Evolutionary conservation across 306 rosid species (phyloP).

Genomic region (Lithocarpus polystachyus): DNA sequence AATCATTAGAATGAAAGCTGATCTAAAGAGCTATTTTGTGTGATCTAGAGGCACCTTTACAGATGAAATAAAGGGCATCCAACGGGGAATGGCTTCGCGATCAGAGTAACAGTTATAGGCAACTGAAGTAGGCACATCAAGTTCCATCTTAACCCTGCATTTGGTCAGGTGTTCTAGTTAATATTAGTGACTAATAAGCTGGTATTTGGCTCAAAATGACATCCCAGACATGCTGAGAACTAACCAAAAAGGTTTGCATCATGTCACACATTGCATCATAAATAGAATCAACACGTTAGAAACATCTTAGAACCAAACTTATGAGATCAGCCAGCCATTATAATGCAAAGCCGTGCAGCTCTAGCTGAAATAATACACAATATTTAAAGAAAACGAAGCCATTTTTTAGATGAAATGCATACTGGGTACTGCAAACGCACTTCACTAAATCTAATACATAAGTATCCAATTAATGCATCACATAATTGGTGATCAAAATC

Average conservation of each 20-base stretch:
- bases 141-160: slow-evolving; percentile 88
- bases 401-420: not conserved
- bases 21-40: slow-evolving; percentile 5
- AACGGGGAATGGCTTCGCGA: slow-evolving; percentile 84
- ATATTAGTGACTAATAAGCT: slow-evolving; percentile 2
- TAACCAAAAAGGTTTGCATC: not conserved
- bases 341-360: not conserved
- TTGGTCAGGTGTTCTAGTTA: slow-evolving; percentile 24
- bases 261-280: not conserved
- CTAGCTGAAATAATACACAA: not conserved
- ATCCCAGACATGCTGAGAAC: slow-evolving; percentile 4
- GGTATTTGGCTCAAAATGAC: not conserved
- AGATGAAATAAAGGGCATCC: slow-evolving; percentile 96
- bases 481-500: not conserved
- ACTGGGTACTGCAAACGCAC: not conserved
- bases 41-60: slow-evolving; percentile 52
- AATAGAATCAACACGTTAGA: not conserved
- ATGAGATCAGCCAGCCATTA: not conserved
- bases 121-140: slow-evolving; percentile 75
- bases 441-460: not conserved
- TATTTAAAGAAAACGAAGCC: not conserved
- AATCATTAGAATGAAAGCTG: not conserved
- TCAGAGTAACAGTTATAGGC: slow-evolving; percentile 80
- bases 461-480: not conserved
- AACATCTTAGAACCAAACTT: not conserved